Evolutionary conservation across 306 rosid genomes (phyloP).

Genomic region (Vigna nakashimae): DNA sequence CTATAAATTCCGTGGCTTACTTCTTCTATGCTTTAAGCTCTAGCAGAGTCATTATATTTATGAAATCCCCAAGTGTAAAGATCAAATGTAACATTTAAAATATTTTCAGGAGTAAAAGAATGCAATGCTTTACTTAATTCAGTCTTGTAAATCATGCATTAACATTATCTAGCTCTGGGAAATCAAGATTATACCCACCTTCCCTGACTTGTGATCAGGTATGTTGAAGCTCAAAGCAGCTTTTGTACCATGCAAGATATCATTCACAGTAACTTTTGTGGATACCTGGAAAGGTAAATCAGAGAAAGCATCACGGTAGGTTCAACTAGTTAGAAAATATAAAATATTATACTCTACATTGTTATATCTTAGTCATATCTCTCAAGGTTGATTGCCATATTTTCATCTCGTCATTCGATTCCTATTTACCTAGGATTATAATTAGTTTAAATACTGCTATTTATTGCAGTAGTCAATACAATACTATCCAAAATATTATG

Average conservation of each 20-base stretch:
- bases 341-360: background rate
- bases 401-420: background rate
- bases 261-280: slow-evolving; percentile 75
- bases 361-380: background rate
- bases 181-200: slow-evolving; percentile 60
- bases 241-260: slow-evolving; percentile 71
- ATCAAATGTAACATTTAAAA: slow-evolving; percentile 24
- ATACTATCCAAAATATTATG: background rate
- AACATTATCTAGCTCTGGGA: background rate
- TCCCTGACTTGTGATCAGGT: slow-evolving; percentile 97
- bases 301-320: slow-evolving; percentile 14
- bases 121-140: slow-evolving; percentile 16
- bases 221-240: slow-evolving; percentile 80
- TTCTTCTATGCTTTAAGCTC: slow-evolving; percentile 4
- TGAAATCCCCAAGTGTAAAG: slow-evolving; percentile 30
- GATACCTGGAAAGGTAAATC: slow-evolving; percentile 60
- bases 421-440: background rate
- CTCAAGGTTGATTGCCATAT: background rate
- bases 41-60: background rate
- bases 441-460: background rate
- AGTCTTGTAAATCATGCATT: slow-evolving; percentile 13
- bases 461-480: background rate
- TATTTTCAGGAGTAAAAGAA: slow-evolving; percentile 25
- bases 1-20: background rate
- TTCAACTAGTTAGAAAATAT: background rate